phyloP scores from a whole-genome alignment of 176 grass and related monocot genomes.

The Carex myosuroides region DNA sequence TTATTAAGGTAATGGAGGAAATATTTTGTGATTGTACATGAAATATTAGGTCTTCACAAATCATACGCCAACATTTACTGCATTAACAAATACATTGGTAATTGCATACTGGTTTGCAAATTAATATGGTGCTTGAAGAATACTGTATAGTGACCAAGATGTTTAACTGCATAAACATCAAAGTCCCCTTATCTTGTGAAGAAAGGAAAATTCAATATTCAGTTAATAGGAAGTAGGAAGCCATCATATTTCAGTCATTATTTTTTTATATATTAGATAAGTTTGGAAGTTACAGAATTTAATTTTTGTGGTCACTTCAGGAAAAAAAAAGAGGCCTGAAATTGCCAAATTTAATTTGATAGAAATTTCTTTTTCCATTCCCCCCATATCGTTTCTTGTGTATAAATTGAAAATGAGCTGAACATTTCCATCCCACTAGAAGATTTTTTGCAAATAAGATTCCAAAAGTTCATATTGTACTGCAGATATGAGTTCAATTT shows the following conservation, averaged over 20 bases:
- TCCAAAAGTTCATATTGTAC: neutral
- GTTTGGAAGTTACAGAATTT: neutral
- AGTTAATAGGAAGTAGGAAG: neutral
- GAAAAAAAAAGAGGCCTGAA: neutral
- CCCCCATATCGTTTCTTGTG: neutral
- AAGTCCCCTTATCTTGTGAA: neutral
- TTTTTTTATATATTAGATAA: neutral
- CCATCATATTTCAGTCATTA: neutral
- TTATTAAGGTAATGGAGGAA: slow-evolving; percentile 56
- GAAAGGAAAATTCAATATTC: neutral
- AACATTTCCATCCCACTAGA: neutral
- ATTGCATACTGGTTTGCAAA: neutral
- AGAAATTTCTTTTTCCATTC: neutral
- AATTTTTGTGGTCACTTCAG: neutral
- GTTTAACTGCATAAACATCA: neutral
- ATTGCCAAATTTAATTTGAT: neutral
- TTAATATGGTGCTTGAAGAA: neutral
- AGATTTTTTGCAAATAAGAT: neutral
- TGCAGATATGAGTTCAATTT: neutral
- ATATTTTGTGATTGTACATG: slow-evolving; percentile 19
- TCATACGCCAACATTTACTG: neutral
- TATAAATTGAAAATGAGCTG: neutral
- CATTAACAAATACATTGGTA: too few relatives aligned
- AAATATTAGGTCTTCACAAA: slow-evolving; percentile 61
- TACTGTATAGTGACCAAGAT: neutral